Base-by-base conservation (phyloP, 2,329 filamentous ascomycete genomes). In the Aspergillaceae sp. region DNA sequence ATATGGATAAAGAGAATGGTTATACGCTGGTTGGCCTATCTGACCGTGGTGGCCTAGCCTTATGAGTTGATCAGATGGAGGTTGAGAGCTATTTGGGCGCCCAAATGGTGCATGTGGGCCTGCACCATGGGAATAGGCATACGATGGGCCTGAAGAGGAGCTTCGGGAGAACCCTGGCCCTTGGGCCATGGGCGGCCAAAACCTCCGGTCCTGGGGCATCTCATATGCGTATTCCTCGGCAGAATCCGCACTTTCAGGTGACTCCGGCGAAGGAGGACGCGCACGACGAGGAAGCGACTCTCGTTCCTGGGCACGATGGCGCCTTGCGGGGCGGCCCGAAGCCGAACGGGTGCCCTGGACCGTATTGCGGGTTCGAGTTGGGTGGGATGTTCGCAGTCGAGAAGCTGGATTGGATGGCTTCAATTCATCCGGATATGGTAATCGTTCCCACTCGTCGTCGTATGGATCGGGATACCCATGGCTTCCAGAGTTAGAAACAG, bases 191-290 rank as follows among this genome's bases (percentile, higher is more conserved):
- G 56, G 53, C 19, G 59, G 57, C 65, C 65, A 69, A 40, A 54
- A 52, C 40, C 58, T 59, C 34, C 60, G 58, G 4, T 65, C 67
- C 27, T 59, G 62, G 43, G 56, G 53, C 42, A 59, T 66, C 50
- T 65, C 66, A 70, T 74, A 72, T 51, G 70, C 66, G 60, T 76
- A 83, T n/a, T 86, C 80, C 27, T 86, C 80, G 19, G 73, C 74
- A 33, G 77, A 77, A 62, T 85, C 83, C 71, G 78, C 74, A 63
- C 76, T 85, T 71, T 79, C 78, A 46, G 79, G 72, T 53, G 75
- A 72, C 51, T 71, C 71, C 53, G 77, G 75, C 48, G 63, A 71
- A 66, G 67, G 72, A 53, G 65, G 69, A 58, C 58, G 70, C 5
- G 30, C 8, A 47, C 64, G 68, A 50, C 63, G 68, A 43, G 52